These are phyloP conservation scores for Corynespora cassiicola DNA, from an alignment of 2,329 filamentous ascomycete genomes.

Conservation along the genomic window DNA sequence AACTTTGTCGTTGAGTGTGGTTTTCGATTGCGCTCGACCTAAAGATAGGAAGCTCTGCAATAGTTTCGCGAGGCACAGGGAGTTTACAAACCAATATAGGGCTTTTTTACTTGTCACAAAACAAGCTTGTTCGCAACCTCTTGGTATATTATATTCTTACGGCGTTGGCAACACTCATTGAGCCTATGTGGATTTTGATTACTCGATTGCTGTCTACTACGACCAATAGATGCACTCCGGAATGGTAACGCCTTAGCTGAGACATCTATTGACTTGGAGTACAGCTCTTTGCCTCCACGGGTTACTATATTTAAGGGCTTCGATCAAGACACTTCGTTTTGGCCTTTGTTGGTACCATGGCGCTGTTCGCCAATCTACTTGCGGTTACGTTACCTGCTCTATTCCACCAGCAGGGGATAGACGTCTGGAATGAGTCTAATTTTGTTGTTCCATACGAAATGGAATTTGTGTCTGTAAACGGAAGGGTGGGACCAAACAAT, in stretches of 20 bases:
- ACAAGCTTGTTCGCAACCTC: constrained; percentile 48
- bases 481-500: constrained; percentile 21
- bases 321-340: constrained; percentile 55
- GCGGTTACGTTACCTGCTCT: constrained; percentile 60
- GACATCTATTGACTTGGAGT: constrained; percentile 52
- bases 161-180: constrained; percentile 60
- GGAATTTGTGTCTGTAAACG: constrained; percentile 33
- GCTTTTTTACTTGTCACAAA: constrained; percentile 43
- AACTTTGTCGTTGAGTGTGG: constrained; percentile 14
- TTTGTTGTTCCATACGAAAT: constrained; percentile 19
- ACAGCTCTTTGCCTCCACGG: constrained; percentile 64
- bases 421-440: constrained; percentile 9
- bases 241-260: constrained; percentile 43
- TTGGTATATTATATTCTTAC: constrained; percentile 62
- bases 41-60: constrained; percentile 17
- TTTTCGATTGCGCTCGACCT: constrained; percentile 19
- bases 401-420: constrained; percentile 49
- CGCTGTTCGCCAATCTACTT: constrained; percentile 60
- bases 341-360: constrained; percentile 54
- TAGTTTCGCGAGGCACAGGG: not conserved
- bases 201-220: constrained; percentile 61
- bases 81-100: constrained; percentile 37
- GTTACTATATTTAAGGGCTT: constrained; percentile 54
- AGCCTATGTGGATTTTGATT: constrained; percentile 63
- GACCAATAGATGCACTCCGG: constrained; percentile 61